These are phyloP conservation scores for Trypanosoma theileri DNA, from an alignment of 208 protist species.

Conservation along the genomic window DNA sequence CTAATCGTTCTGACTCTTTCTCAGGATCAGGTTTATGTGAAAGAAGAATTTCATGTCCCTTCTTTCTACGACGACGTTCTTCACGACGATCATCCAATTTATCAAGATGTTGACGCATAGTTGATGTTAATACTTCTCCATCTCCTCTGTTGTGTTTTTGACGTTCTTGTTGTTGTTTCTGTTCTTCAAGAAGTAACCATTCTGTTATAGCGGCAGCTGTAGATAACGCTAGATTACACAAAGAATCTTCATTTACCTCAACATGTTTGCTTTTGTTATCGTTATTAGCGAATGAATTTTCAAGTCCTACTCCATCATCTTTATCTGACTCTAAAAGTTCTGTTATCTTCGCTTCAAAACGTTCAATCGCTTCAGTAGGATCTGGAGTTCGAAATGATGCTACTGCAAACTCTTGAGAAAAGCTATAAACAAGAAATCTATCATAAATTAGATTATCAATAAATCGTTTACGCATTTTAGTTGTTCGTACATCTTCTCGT, in stretches of 20 bases:
- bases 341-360: conserved; percentile 57
- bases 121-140: conserved; percentile 45
- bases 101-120: conserved; percentile 78
- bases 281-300: conserved; percentile 12
- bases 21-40: conserved; percentile 74
- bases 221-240: neutral
- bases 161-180: conserved; percentile 1
- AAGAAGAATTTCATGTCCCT: conserved; percentile 65
- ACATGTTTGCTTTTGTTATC: conserved; percentile 4
- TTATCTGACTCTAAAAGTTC: conserved; percentile 52
- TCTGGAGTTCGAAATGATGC: conserved; percentile 89
- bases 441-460: conserved; percentile 91
- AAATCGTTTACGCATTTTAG: conserved; percentile 89
- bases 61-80: conserved; percentile 70
- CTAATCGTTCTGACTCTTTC: conserved; percentile 76
- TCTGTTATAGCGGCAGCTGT: conserved; percentile 7
- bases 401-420: conserved; percentile 72
- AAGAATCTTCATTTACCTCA: conserved; percentile 4
- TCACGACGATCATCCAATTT: conserved; percentile 89
- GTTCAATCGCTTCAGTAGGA: conserved; percentile 40
- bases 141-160: conserved; percentile 6
- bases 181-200: conserved; percentile 11
- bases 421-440: conserved; percentile 84
- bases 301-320: conserved; percentile 15
- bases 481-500: conserved; percentile 72